Conservation (phyloP, 2,329 filamentous ascomycete genomes). For the Lanzia echinophila region DNA sequence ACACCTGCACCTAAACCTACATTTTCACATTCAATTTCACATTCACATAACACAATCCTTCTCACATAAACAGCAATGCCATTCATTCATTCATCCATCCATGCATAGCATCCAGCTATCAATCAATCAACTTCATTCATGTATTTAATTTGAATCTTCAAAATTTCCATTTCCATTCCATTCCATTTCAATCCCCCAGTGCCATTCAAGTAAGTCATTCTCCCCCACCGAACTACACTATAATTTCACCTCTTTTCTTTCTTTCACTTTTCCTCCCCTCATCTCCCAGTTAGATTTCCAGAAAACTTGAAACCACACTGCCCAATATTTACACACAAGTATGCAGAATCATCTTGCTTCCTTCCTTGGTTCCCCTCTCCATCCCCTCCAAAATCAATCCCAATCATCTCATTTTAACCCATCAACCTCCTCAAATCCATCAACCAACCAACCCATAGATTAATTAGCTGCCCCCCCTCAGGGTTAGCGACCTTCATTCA, state of each 20-base stretch:
- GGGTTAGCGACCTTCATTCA: background rate
- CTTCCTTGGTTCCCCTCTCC: background rate
- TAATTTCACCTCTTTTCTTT: background rate
- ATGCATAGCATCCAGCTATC: no score
- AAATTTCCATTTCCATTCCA: background rate
- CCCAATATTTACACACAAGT: background rate
- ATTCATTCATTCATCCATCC: no score
- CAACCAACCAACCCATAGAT: background rate
- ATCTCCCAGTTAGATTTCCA: background rate
- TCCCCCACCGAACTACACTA: background rate
- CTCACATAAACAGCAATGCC: no score
- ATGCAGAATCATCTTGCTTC: background rate
- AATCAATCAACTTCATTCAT: background rate
- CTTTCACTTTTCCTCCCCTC: background rate
- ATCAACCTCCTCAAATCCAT: background rate
- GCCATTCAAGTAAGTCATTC: background rate
- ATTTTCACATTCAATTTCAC: no score
- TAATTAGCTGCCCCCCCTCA: no score
- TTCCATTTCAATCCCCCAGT: background rate
- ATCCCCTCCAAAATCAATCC: background rate
- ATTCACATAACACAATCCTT: no score
- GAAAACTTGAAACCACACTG: background rate
- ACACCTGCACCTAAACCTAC: no score
- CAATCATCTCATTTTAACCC: background rate
- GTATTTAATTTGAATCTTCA: no score